Base-by-base conservation (phyloP, 805 yeast genomes). In the Myxozyma sirexii region DNA sequence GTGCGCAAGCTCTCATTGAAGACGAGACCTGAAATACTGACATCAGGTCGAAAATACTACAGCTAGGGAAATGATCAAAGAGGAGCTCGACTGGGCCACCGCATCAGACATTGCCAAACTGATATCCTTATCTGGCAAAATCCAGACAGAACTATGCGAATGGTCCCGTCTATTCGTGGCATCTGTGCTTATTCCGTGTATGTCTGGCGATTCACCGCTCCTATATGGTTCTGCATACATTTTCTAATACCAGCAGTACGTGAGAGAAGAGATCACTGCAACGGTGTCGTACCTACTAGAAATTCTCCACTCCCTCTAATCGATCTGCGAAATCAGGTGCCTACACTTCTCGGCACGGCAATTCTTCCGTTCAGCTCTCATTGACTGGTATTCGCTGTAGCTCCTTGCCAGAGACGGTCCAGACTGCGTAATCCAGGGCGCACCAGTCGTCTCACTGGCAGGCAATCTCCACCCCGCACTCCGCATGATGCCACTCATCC, bases 401-500 rank as follows among this genome's bases (percentile, higher is more conserved):
- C 21, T 38, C 2, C 12, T 38, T 19, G n/a, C 42, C 21, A n/a
- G 42, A 15, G 42, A 38, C n/a, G 42, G 42, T 2, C 19, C 42
- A 17, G 19, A 15, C n/a, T 38, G 42, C 19, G 19, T 38, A 8
- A 38, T 38, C 19, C 12, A 38, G n/a, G 42, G 42, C 42, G 42
- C 42, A 4, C 42, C 42, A 19, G n/a, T 7, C 12, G 8, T n/a
- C 21, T 19, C 42, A 6, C 42, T 38, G 8, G n/a, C 42, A 3
- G 42, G 42, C 12, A 38, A 38, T 4, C 21, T n/a, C 21, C 42
- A 17, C 17, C 19, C 21, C 7, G 42, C 12, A 13, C n/a, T 38
- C 42, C 42, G n/a, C 42, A 38, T 38, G 42, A 38, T 38, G 42
- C 42, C 42, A 15, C 42, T 38, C 42, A 38, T 38, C 21, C 42